These are phyloP conservation scores for Artemisia annua DNA, from an alignment of 129 eudicot genomes.

Conservation along the genomic window DNA sequence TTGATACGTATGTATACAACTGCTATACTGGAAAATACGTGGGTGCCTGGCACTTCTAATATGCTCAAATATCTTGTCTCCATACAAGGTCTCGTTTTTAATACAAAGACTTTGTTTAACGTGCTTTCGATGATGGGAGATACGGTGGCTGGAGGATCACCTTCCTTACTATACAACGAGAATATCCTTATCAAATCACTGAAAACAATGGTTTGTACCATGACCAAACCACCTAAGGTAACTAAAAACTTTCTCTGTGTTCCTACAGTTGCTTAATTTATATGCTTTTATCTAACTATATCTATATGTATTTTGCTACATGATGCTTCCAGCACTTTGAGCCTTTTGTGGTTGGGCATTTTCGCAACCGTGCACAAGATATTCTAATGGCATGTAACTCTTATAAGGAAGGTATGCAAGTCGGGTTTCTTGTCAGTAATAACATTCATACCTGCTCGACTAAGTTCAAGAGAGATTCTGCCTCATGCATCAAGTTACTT, in stretches of 20 bases:
- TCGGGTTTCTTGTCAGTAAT: background rate
- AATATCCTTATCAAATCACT: background rate
- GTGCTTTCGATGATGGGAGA: background rate
- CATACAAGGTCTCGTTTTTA: background rate
- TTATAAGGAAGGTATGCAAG: background rate
- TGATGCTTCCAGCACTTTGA: background rate
- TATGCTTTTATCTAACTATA: background rate
- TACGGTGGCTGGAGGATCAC: background rate
- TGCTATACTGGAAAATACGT: background rate
- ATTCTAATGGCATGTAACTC: background rate
- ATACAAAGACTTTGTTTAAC: background rate
- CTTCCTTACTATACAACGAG: background rate
- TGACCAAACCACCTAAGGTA: slow-evolving; percentile 4
- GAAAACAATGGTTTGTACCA: background rate
- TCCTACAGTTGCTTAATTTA: background rate
- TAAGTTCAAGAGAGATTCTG: background rate
- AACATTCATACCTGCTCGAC: background rate
- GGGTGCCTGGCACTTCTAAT: slow-evolving; percentile 4
- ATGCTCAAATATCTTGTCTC: background rate
- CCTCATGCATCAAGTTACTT: background rate
- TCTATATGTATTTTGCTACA: background rate
- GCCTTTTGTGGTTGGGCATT: background rate
- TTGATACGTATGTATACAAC: background rate
- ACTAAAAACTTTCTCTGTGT: background rate
- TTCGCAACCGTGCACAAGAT: background rate